phyloP scores from a whole-genome alignment of 305 asterid species.

The Stenogyne calaminthoides region DNA sequence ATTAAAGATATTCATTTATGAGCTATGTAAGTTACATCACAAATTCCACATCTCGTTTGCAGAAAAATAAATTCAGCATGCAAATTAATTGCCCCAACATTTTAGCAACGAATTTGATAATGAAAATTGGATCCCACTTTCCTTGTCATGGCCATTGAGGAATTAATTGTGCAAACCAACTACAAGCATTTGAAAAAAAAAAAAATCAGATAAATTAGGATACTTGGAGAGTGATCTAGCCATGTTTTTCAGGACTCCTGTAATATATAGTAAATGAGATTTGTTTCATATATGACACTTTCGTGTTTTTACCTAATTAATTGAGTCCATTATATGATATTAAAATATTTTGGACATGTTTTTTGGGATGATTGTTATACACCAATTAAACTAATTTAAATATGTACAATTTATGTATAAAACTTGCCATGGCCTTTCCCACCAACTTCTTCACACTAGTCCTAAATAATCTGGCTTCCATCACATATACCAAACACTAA shows the following conservation, averaged over 20 bases:
- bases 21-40: slow-evolving; percentile 9
- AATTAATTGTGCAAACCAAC: slow-evolving; percentile 7
- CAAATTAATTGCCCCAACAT: slow-evolving; percentile 8
- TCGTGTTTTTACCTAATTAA: too few relatives aligned
- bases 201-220: background rate
- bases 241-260: too few relatives aligned
- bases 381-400: too few relatives aligned
- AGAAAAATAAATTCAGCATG: background rate
- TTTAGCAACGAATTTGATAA: slow-evolving; percentile 5
- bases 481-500: background rate
- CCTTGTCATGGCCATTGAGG: slow-evolving; percentile 26
- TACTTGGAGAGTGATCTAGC: too few relatives aligned
- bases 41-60: slow-evolving; percentile 1
- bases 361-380: too few relatives aligned
- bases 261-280: too few relatives aligned
- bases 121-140: slow-evolving; percentile 21
- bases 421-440: too few relatives aligned
- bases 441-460: too few relatives aligned
- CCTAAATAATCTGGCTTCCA: background rate
- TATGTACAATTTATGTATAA: background rate
- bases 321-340: too few relatives aligned
- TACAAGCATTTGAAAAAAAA: background rate
- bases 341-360: too few relatives aligned
- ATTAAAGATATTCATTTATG: background rate
- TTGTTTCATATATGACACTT: too few relatives aligned